These are phyloP conservation scores for Trichothecium sympodiale DNA, from an alignment of 2,329 filamentous ascomycete species.

Conservation along the genomic window DNA sequence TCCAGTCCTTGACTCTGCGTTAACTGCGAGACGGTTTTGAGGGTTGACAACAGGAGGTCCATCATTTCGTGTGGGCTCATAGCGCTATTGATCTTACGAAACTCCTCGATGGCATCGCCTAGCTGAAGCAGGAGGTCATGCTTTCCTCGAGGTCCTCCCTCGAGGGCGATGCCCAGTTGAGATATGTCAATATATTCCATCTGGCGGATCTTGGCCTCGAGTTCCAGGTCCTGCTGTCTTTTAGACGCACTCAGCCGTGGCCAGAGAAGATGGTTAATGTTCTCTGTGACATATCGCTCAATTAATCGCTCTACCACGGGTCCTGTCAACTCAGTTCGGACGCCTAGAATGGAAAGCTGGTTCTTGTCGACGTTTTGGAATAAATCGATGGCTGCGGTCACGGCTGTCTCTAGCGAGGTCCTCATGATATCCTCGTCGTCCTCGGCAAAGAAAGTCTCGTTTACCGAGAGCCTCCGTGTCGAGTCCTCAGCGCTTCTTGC, in stretches of 20 bases:
- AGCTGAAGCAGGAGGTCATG: slow-evolving; percentile 70
- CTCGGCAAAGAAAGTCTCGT: slow-evolving; percentile 62
- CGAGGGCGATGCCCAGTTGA: slow-evolving; percentile 81
- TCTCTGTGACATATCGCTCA: slow-evolving; percentile 87
- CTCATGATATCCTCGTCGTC: slow-evolving; percentile 90
- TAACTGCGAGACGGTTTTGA: slow-evolving; percentile 70
- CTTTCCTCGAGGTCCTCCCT: slow-evolving; percentile 67
- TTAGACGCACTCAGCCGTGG: slow-evolving; percentile 70
- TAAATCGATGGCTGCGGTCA: slow-evolving; percentile 86
- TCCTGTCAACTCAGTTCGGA: slow-evolving; percentile 87
- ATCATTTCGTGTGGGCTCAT: slow-evolving; percentile 85
- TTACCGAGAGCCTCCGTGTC: slow-evolving; percentile 31
- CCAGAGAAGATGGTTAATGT: slow-evolving; percentile 84
- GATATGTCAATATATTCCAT: slow-evolving; percentile 93
- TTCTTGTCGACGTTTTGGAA: slow-evolving; percentile 95
- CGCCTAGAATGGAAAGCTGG: slow-evolving; percentile 80
- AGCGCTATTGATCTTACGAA: slow-evolving; percentile 71
- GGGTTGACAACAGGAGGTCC: slow-evolving; percentile 63
- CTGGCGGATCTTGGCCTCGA: slow-evolving; percentile 81
- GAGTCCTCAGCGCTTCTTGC: slow-evolving; percentile 19
- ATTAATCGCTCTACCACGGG: slow-evolving; percentile 88
- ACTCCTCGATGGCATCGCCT: slow-evolving; percentile 71
- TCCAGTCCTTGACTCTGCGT: slow-evolving; percentile 36
- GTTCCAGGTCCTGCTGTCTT: slow-evolving; percentile 69
- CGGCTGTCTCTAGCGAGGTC: slow-evolving; percentile 77